Evolutionary conservation across 805 yeast genomes (phyloP), one percentile per base, ranked within the genome.

Genomic region (Kodamaea kaohsiungensis): DNA sequence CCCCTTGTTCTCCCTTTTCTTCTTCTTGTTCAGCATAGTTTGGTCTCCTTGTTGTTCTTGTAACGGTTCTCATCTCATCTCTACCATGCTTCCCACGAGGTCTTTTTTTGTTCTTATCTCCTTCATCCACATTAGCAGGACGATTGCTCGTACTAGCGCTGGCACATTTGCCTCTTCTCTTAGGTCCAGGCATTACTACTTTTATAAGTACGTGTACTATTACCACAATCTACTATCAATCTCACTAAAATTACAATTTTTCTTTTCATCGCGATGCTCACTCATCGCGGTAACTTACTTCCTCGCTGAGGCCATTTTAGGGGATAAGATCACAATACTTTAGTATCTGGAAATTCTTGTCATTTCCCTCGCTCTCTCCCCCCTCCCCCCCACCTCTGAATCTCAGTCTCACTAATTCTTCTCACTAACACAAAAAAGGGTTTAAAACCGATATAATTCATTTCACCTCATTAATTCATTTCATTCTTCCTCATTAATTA

Each of bases 11-110:
- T 6, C 54, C 53, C 15, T 61, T 59, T 54, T 58, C 56, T 5
- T 57, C 58, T 1, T 47, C 54, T n/a, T 57, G 56, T 12, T 37
- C 60, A 10, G 48, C 60, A 1, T 56, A 59, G 25, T 48, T 51
- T 46, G 55, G 60, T 63, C 84, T 72, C 59, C 77, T 69, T 1
- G 83, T 71, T 2, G 86, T 78, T 69, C 89, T 79, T 7, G 82
- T 81, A 27, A 87, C 81, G 2, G 75, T 73, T 67, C 95, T 78
- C 63, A 84, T 63, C 56, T 84, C 85, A 49, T 77, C 77, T 66
- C 95, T 77, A 2, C 93, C 95, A 57, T 67, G 73, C 59, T 79
- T 78, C 16, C 59, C 61, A 25, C 62, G 47, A 12, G 49, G 54
- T 17, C 56, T 48, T 49, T 54, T 57, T 12, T 42, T n/a, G 10